Evolutionary conservation across 495 filamentous ascomycete species (phyloP), one percentile per base, ranked within the genome.

Genomic region (Penicillium mononematosum): DNA sequence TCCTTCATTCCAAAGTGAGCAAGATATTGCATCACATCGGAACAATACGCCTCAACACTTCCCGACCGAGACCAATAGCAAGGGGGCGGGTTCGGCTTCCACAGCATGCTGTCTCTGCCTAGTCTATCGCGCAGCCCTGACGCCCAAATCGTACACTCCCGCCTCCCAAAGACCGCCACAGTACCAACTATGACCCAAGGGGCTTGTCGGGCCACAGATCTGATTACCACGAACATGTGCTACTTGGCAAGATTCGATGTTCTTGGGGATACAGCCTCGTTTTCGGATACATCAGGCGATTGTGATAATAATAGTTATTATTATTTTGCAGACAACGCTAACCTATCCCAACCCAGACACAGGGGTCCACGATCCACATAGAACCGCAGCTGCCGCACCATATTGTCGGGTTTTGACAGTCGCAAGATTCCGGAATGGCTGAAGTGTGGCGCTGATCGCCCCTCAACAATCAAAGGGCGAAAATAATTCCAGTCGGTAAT

Each of bases 351-450:
- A 36, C 29, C 55, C 38, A 17, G 22, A 59, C 34, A 20, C 17
- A 19, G 48, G 44, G 56, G 54, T 51, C 32, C 45, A 59, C 53
- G 72, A 72, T 69, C 65, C 62, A 62, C 64, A 45, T 48, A 61
- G 45, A 51, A 58, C 24, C 8, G 45, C 69, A 71, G 58, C 59
- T 65, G 55, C 55, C 59, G 65, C 58, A 60, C 73, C 73, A 61
- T 31, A 64, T 52, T 70, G 71, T 70, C 70, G 71, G 73, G 73
- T 69, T 71, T 34, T 61, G 58, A 63, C 62, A 64, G 46, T 57
- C 57, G 56, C 59, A 49, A 52, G 53, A 46, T 27, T 27, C 32
- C 31, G 44, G 12, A 45, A 53, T 29, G 24, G 38, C 39, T 44
- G 46, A 31, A 59, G 31, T 41, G 45, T 52, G 51, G 47, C 48